Evolutionary conservation across 345 rosid species (phyloP), one percentile per base, ranked within the genome.

Genomic region (Eucalyptus erythrocorys): DNA sequence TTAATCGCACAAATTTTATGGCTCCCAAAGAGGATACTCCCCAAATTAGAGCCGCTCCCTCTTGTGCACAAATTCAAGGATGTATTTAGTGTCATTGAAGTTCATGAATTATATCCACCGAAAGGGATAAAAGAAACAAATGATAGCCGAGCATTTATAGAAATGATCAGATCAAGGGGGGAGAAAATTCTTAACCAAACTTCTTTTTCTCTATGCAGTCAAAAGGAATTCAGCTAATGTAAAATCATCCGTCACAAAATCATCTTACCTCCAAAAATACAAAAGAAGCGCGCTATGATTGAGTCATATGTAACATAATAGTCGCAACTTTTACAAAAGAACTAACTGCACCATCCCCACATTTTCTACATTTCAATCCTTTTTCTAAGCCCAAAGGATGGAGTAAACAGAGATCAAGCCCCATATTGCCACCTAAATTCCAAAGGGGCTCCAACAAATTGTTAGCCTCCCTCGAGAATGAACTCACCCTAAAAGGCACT

Each of bases 391-490:
- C 84, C 30, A 76, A 40, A 76, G 47, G 82, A 40, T 76, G 82
- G 82, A 76, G 82, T 76, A 22, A 37, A 40, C 42, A 10, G 27
- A 76, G 82, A 76, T 37, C 47, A 76, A 76, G 47, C 47, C 82
- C 47, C 82, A 76, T 76, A 26, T 76, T 76, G 84, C 84, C 47
- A 40, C 84, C 47, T 47, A 22, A 37, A 64, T 87, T 53, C 59
- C 88, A 68, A 91, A 82, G 93, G 90, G 88, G 86, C 90, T 50
- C 92, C 90, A 89, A 88, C 89, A 91, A 90, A 85, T 88, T 43
- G 91, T 90, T 88, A 88, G 91, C 93, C 91, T 88, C 93, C 94
- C 66, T 45, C 88, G 2, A 26, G 84, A 85, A 86, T 47, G 48
- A 76, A 88, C 89, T 89, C 89, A 40, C 88, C 88, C 91, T 88